Evolutionary conservation across 257 asterid species (phyloP).

Genomic region (Asclepias syriaca): DNA sequence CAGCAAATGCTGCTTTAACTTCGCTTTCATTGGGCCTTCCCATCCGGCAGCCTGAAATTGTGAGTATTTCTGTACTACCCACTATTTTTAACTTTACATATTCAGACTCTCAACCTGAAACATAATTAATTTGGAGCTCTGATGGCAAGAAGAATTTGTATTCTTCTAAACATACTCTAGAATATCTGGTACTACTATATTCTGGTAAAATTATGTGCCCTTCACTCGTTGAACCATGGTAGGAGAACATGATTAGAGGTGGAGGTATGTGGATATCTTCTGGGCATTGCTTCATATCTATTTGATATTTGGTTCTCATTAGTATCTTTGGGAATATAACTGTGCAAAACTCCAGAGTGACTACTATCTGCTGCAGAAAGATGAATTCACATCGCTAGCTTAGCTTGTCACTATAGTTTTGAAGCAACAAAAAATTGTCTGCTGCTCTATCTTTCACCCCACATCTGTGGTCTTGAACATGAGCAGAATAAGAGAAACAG

Average conservation of each 20-base stretch:
- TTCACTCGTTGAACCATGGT: neutral
- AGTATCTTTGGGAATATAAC: neutral
- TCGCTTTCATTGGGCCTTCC: constrained; percentile 75
- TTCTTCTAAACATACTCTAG: neutral
- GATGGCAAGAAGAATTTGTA: neutral
- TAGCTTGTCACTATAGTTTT: neutral
- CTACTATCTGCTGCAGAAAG: neutral
- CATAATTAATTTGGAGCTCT: neutral
- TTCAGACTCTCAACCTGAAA: neutral
- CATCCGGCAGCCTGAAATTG: constrained; percentile 52
- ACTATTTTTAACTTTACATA: neutral
- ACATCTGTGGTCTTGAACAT: too few species aligned
- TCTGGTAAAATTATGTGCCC: neutral
- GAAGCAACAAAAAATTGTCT: neutral
- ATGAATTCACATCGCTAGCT: neutral
- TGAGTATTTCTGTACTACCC: constrained; percentile 24
- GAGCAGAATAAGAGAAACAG: neutral
- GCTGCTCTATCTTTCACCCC: neutral
- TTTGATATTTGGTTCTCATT: neutral
- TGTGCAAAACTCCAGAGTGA: neutral
- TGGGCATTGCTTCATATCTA: neutral
- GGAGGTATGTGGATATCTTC: neutral
- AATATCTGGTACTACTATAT: neutral
- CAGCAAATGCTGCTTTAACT: constrained; percentile 69
- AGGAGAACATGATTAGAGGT: neutral